Percentiles rank a stretch among this genome's conserved stretches.
Conservation (phyloP, 148 eudicot genomes). For the Persicaria maculosa region DNA sequence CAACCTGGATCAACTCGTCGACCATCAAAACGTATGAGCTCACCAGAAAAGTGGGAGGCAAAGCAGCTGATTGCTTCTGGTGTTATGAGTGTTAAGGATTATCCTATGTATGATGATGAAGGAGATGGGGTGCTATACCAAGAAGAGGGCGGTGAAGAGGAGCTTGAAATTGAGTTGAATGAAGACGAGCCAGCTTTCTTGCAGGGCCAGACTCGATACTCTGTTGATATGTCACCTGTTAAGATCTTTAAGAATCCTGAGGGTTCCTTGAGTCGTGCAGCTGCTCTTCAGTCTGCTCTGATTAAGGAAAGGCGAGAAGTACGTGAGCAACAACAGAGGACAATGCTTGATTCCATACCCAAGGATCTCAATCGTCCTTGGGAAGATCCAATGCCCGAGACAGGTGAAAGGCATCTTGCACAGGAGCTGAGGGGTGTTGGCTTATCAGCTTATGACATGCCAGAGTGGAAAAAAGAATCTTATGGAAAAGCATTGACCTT, state of each 20-base stretch:
- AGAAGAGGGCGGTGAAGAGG: constrained; percentile 83
- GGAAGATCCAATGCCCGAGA: constrained; percentile 99
- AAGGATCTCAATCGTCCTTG: constrained; percentile 97
- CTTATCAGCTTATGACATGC: constrained; percentile 88
- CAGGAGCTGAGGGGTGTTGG: constrained; percentile 98
- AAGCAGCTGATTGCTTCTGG: constrained; percentile 85
- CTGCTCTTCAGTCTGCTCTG: constrained; percentile 78
- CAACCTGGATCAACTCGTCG: constrained; percentile 47
- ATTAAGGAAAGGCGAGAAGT: constrained; percentile 91
- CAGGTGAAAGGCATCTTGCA: constrained; percentile 94
- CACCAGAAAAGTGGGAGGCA: constrained; percentile 91
- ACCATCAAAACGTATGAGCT: constrained; percentile 82
- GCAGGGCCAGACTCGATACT: constrained; percentile 66
- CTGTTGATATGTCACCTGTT: constrained; percentile 86
- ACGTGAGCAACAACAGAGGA: constrained; percentile 76
- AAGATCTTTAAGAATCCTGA: constrained; percentile 87
- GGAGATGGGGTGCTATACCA: constrained; percentile 66
- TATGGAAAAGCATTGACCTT: constrained; percentile 79
- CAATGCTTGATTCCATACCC: constrained; percentile 88
- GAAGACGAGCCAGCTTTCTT: constrained; percentile 86
- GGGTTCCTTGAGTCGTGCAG: constrained; percentile 91
- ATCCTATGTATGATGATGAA: constrained; percentile 70
- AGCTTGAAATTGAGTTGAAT: constrained; percentile 83
- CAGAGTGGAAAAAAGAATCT: constrained; percentile 97
- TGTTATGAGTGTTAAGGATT: constrained; percentile 63